Conservation (phyloP, 1,284 basidiomycete genomes). For the Leccinum solheimii region DNA sequence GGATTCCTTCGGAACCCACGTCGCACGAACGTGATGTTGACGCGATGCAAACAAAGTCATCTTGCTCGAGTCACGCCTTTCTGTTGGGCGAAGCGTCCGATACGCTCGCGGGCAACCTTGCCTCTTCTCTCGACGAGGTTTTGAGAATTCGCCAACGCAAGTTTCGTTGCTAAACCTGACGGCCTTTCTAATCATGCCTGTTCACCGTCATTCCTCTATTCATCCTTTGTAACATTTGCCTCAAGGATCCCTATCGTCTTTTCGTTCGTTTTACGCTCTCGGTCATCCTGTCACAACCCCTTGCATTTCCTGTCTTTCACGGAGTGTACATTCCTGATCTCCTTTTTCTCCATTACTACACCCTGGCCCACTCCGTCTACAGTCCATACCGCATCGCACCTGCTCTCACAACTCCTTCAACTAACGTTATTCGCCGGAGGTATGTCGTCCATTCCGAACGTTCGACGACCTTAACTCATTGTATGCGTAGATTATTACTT, state of each 20-base stretch:
- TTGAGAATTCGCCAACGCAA: background rate
- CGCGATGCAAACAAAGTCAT: too few relatives aligned
- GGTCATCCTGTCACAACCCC: too few relatives aligned
- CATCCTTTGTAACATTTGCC: background rate
- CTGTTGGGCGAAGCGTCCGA: too few relatives aligned
- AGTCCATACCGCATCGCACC: background rate
- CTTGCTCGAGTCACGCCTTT: too few relatives aligned
- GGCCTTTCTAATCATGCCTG: background rate
- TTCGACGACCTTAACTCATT: background rate
- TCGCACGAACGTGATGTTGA: too few relatives aligned
- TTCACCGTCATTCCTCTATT: constrained; percentile 8
- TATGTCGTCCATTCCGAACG: constrained; percentile 2
- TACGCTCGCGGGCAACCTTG: too few relatives aligned
- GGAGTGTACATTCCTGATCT: too few relatives aligned
- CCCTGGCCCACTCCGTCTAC: background rate
- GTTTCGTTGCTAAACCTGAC: constrained; percentile 1
- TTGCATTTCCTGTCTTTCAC: too few relatives aligned
- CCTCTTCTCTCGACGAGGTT: background rate
- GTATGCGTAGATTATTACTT: constrained; percentile 5
- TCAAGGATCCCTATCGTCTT: background rate
- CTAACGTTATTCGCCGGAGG: constrained; percentile 16
- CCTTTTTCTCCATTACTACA: background rate
- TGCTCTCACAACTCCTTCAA: constrained; percentile 10
- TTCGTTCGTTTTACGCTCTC: too few relatives aligned
- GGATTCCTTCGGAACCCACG: too few relatives aligned